Percentiles rank a stretch among this genome's conserved stretches.
phyloP scores from a whole-genome alignment of 768 basidiomycete genomes.

The Leccinum imitatum region DNA sequence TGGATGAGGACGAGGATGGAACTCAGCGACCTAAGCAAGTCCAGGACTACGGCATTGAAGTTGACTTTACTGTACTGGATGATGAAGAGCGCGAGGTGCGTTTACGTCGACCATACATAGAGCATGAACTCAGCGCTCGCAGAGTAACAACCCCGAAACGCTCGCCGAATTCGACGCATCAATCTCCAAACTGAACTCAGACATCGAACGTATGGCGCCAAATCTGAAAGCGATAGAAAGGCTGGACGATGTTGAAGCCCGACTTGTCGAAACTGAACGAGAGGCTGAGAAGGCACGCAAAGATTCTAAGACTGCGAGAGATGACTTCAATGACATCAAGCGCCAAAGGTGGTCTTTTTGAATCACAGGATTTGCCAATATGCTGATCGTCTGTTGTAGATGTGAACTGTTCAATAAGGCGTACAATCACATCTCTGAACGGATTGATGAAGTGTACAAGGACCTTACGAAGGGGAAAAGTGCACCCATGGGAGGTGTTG shows the following conservation, averaged over 20 bases:
- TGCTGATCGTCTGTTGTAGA: constrained; percentile 28
- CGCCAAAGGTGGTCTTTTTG: constrained; percentile 58
- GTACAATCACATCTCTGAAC: constrained; percentile 92
- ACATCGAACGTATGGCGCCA: constrained; percentile 92
- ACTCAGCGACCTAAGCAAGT: constrained; percentile 71
- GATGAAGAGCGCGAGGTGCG: constrained; percentile 75
- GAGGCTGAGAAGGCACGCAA: constrained; percentile 92
- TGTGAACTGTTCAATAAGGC: constrained; percentile 93
- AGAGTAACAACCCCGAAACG: constrained; percentile 63
- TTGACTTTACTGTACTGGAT: constrained; percentile 74
- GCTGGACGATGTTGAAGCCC: constrained; percentile 80
- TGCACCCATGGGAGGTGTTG: constrained; percentile 92
- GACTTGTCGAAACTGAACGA: constrained; percentile 83
- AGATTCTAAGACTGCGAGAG: constrained; percentile 86
- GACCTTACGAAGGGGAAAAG: constrained; percentile 95
- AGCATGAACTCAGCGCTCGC: constrained; percentile 3
- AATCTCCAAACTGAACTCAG: constrained; percentile 65
- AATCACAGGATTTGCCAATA: background rate
- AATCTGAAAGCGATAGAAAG: constrained; percentile 96
- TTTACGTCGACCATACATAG: background rate
- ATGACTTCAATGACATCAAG: constrained; percentile 88
- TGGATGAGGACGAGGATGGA: constrained; percentile 85
- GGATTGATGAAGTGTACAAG: constrained; percentile 96
- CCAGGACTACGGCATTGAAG: constrained; percentile 85
- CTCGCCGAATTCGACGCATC: constrained; percentile 73